Conservation (phyloP, 1,139 yeast genomes). For the Nakaseomyces uthaithaninus region DNA sequence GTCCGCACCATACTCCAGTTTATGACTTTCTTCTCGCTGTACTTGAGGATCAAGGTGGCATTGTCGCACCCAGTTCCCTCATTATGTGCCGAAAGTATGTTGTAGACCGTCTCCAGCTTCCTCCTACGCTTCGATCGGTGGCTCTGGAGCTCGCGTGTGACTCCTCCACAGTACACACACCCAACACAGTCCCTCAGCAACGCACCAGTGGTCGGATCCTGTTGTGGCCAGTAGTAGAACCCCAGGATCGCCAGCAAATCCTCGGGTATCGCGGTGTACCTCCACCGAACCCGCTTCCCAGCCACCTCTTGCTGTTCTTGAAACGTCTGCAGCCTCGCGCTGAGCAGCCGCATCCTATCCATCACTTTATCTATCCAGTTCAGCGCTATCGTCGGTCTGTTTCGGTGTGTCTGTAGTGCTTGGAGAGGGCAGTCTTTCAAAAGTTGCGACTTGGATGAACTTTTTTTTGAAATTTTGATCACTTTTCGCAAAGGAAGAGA, state of each 20-base stretch:
- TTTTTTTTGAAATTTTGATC: too few relatives aligned
- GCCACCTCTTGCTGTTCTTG: constrained; percentile 24
- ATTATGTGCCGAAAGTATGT: constrained; percentile 20
- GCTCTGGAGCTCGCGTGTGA: constrained; percentile 21
- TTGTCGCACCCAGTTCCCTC: constrained; percentile 3
- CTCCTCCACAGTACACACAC: constrained; percentile 54
- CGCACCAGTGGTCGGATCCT: constrained; percentile 11
- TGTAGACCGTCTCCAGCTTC: constrained; percentile 20
- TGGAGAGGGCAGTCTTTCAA: too few relatives aligned
- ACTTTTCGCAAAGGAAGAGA: too few relatives aligned
- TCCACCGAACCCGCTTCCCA: constrained; percentile 33
- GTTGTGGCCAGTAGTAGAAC: constrained; percentile 54
- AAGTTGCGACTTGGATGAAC: too few relatives aligned
- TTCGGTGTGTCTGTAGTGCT: too few relatives aligned
- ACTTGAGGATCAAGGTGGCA: background rate
- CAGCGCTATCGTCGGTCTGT: too few relatives aligned
- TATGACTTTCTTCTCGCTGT: constrained; percentile 8
- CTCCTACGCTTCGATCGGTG: constrained; percentile 23
- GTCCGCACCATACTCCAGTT: constrained; percentile 18
- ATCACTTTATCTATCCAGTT: background rate
- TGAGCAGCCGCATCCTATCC: constrained; percentile 5
- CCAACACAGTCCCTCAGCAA: constrained; percentile 40
- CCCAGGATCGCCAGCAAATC: constrained; percentile 56
- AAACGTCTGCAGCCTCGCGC: constrained; percentile 27
- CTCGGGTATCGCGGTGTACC: constrained; percentile 34